Conservation (phyloP, 1,284 basidiomycete genomes). For the Gymnopus androsaceus region DNA sequence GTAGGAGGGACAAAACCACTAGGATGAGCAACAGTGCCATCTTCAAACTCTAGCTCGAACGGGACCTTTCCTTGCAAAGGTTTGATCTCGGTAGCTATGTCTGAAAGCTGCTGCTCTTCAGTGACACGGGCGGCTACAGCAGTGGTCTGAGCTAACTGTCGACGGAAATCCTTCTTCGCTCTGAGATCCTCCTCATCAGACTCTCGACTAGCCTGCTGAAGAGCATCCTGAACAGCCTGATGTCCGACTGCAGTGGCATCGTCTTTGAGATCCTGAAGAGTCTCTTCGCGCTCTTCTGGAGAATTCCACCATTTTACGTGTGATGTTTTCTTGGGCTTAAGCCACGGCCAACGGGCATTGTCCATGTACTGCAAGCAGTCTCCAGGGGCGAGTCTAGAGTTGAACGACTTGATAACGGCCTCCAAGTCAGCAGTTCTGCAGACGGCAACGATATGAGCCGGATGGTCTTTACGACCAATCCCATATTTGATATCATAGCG, state of each 20-base stretch:
- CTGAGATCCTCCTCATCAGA: constrained; percentile 27
- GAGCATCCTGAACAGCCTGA: neutral
- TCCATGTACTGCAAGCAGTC: constrained; percentile 35
- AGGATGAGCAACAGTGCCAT: constrained; percentile 35
- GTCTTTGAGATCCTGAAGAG: constrained; percentile 2
- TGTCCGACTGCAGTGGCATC: neutral
- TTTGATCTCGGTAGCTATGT: constrained; percentile 28
- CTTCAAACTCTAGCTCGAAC: constrained; percentile 32
- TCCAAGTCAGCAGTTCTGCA: constrained; percentile 37
- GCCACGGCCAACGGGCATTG: constrained; percentile 37
- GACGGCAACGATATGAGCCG: constrained; percentile 38
- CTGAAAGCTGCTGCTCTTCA: constrained; percentile 29
- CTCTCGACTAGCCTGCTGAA: constrained; percentile 12
- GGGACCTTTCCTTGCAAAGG: constrained; percentile 33
- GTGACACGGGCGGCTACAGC: constrained; percentile 33
- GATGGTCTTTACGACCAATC: constrained; percentile 33
- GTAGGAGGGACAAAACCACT: constrained; percentile 41
- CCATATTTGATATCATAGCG: constrained; percentile 35
- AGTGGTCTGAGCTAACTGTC: constrained; percentile 27
- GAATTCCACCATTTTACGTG: constrained; percentile 6
- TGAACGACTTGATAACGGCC: constrained; percentile 31
- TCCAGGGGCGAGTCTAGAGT: constrained; percentile 26
- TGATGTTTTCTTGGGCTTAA: neutral
- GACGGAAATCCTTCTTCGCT: constrained; percentile 13
- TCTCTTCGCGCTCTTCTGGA: constrained; percentile 2